These are phyloP conservation scores for Aspergillus piperis DNA, from an alignment of 2,329 filamentous ascomycete genomes.

Conservation along the genomic window DNA sequence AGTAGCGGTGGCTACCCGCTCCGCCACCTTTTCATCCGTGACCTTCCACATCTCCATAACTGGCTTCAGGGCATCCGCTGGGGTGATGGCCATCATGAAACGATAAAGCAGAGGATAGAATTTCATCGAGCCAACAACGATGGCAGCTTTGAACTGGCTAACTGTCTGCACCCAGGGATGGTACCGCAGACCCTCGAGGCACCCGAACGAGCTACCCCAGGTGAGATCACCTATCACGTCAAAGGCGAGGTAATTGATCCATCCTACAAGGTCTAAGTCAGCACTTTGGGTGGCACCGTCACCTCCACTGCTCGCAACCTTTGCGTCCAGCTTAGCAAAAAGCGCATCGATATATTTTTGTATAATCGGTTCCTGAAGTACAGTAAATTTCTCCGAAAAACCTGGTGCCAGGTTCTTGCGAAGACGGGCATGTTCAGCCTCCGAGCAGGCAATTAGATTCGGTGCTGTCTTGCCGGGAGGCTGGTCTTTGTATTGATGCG, in stretches of 20 bases:
- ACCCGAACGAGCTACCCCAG: conserved; percentile 13
- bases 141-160: background rate
- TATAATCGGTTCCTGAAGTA: conserved; percentile 28
- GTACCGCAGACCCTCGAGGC: conserved; percentile 7
- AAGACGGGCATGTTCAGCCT: conserved; percentile 20
- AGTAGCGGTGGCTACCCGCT: background rate
- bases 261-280: conserved; percentile 10
- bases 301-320: background rate
- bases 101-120: conserved; percentile 1
- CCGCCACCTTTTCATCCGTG: background rate
- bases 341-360: conserved; percentile 22
- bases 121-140: background rate
- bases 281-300: background rate
- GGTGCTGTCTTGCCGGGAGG: conserved; percentile 9
- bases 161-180: conserved; percentile 10
- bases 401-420: conserved; percentile 22
- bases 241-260: conserved; percentile 17
- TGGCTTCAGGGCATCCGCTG: background rate
- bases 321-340: conserved; percentile 13
- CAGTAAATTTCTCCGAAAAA: conserved; percentile 25
- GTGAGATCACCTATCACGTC: conserved; percentile 18
- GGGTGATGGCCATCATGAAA: background rate
- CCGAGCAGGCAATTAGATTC: conserved; percentile 16
- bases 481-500: conserved; percentile 16
- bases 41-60: conserved; percentile 1